phyloP scores from a whole-genome alignment of 805 yeast genomes.

The Barnettozyma salicaria region DNA sequence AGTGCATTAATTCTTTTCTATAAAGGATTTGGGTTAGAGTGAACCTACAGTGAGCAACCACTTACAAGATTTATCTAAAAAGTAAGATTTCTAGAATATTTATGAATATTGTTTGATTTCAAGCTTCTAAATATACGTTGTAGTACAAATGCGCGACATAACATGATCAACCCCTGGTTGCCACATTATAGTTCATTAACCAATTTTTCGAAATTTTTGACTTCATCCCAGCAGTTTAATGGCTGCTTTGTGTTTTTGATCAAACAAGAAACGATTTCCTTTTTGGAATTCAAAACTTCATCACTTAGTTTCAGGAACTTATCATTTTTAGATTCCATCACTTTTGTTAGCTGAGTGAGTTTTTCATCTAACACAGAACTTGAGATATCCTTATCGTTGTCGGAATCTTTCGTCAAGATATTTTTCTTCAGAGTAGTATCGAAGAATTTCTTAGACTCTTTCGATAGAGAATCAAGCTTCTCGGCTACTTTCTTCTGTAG shows the following conservation, averaged over 20 bases:
- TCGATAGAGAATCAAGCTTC: slow-evolving; percentile 49
- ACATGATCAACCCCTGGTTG: neutral
- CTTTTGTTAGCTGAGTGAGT: slow-evolving; percentile 32
- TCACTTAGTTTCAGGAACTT: slow-evolving; percentile 32
- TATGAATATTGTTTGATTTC: neutral
- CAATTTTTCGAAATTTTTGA: slow-evolving; percentile 57
- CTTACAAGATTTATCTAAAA: neutral
- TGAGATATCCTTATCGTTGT: slow-evolving; percentile 28
- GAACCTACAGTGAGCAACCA: neutral
- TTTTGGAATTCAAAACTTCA: slow-evolving; percentile 41
- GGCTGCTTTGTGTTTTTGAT: slow-evolving; percentile 54
- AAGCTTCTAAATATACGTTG: no score
- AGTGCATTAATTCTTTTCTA: slow-evolving; percentile 86
- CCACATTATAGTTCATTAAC: slow-evolving; percentile 40
- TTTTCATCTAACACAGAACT: slow-evolving; percentile 36
- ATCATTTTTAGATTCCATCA: slow-evolving; percentile 32
- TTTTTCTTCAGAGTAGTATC: slow-evolving; percentile 42
- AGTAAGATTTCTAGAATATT: neutral
- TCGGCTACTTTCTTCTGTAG: slow-evolving; percentile 59
- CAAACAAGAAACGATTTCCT: slow-evolving; percentile 52
- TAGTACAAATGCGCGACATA: no score
- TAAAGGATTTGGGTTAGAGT: slow-evolving; percentile 66
- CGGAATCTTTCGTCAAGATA: slow-evolving; percentile 31
- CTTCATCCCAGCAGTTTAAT: slow-evolving; percentile 79
- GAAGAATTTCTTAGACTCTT: slow-evolving; percentile 45